A percentile compares a stretch with the other conserved stretches of the same genome.
These are phyloP conservation scores for Corchorus capsularis DNA, from an alignment of 345 rosid species.

Conservation along the genomic window DNA sequence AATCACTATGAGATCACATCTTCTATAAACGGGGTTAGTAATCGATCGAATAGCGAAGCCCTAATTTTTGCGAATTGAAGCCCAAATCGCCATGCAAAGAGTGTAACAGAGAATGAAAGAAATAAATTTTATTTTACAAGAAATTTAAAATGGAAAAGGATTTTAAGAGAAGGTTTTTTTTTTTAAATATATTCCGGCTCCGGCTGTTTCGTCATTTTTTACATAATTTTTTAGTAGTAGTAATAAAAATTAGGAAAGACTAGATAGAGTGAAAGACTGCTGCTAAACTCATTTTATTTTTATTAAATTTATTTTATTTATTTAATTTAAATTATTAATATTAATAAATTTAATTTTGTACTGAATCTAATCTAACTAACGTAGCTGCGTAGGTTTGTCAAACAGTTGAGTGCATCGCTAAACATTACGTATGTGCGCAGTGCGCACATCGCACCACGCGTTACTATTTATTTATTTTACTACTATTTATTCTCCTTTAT, in stretches of 20 bases:
- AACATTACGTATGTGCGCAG: not conserved
- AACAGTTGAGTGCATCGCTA: no score
- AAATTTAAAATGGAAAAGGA: not conserved
- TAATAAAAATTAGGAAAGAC: no score
- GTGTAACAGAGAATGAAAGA: not conserved
- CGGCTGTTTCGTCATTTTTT: no score
- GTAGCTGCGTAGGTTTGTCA: no score
- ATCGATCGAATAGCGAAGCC: not conserved
- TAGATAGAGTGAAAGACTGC: no score
- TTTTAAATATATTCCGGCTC: not conserved
- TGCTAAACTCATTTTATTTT: no score
- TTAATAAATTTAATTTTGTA: no score
- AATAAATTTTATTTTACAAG: not conserved
- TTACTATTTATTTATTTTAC: not conserved
- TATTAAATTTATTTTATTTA: no score
- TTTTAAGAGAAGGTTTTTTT: not conserved
- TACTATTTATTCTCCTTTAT: no score
- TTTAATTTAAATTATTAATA: no score
- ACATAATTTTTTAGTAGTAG: no score
- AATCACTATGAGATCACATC: slow-evolving; percentile 38
- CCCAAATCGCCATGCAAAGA: slow-evolving; percentile 27
- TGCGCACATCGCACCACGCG: not conserved
- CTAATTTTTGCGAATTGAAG: slow-evolving; percentile 12
- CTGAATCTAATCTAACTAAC: no score
- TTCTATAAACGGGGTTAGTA: not conserved